Evolutionary conservation across 495 filamentous ascomycete species (phyloP), one percentile per base, ranked within the genome.

Genomic region (Podospora pseudocomata): DNA sequence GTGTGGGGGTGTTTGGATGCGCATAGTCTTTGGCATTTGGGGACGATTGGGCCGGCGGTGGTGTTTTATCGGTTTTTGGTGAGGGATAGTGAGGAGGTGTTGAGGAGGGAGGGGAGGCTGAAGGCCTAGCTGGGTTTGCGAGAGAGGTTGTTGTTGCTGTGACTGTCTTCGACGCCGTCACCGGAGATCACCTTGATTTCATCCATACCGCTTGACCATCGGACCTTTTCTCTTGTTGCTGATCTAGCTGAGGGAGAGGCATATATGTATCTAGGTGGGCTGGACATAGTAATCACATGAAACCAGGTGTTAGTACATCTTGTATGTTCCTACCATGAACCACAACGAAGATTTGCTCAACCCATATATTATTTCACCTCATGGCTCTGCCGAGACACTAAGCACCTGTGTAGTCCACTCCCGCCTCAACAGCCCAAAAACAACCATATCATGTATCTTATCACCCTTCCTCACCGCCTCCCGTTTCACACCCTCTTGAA

Each of bases 1-100:
- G 81, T 92, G 72, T 84, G 87, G 81, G 91, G 91, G 16, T 87
- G 89, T 73, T 75, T 99, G 54, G 95, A 99, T 85, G 95, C 95
- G 20, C 95, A 99, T 84, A 93, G 91, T 71, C 78, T 99, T 67
- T 99, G 95, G 95, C 95, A 99, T 86, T 76, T 95, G 67, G 92
- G 92, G 53, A 99, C 95, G 2, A 93, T 99, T 60, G 85, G 86
- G 63, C 95, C 95, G 32, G 91, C 93, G 6, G 83, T 94, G 54
- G 87, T 94, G 86, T 98, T 92, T 91, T 99, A 99, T 76, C 91
- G 91, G 95, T 32, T 19, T 26, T 53, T 16, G 19, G 2, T 44
- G 2, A 27, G 5, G 34, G 23, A 27, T 61, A 27, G 53, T 64
- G 32, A 57, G 20, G 27, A 53, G 5, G 4, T 53, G 26, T 3